Evolutionary conservation across 163 green algal species (phyloP), one percentile per base, ranked within the genome.

Genomic region (Smithsoniella earleae): DNA sequence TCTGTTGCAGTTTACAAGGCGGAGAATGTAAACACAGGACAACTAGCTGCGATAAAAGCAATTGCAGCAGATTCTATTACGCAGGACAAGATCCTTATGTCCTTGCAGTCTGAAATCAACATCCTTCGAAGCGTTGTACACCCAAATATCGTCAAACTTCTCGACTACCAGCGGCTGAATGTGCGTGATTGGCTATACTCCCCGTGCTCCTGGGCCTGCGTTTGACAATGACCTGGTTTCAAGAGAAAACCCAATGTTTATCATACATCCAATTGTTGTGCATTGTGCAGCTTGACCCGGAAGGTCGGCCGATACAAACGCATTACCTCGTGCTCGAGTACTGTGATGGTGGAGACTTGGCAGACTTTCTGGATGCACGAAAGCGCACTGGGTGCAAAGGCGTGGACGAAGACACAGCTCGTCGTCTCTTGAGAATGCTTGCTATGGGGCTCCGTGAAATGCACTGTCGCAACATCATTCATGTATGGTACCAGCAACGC

Each of bases 251-350:
- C n/a, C n/a, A n/a, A n/a, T n/a, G n/a, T n/a, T n/a, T n/a, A n/a
- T n/a, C n/a, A n/a, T n/a, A n/a, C n/a, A n/a, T n/a, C n/a, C n/a
- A n/a, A n/a, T n/a, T n/a, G n/a, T n/a, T n/a, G n/a, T n/a, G n/a
- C n/a, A n/a, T n/a, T n/a, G 3, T 77, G 65, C 81, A 94, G 89
- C 82, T 87, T 69, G 58, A 69, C 58, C 58, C 58, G 4, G 58
- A 69, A 69, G 58, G 58, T 25, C 20, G 58, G 8, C 58, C 8
- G 31, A 62, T 62, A 10, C 77, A 75, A 4, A 80, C 78, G 2
- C 82, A 91, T 38, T 95, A 85, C 74, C 82, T 97, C 69, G 82
- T 95, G 3, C 77, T 95, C 6, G 89, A 95, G 82, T 95, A 86
- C 58, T 95, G 89, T 66, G 77, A 64, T n/a, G 89, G 87, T 27